These are phyloP conservation scores for Tolypocladium album DNA, from an alignment of 2,329 filamentous ascomycete species.

Conservation along the genomic window DNA sequence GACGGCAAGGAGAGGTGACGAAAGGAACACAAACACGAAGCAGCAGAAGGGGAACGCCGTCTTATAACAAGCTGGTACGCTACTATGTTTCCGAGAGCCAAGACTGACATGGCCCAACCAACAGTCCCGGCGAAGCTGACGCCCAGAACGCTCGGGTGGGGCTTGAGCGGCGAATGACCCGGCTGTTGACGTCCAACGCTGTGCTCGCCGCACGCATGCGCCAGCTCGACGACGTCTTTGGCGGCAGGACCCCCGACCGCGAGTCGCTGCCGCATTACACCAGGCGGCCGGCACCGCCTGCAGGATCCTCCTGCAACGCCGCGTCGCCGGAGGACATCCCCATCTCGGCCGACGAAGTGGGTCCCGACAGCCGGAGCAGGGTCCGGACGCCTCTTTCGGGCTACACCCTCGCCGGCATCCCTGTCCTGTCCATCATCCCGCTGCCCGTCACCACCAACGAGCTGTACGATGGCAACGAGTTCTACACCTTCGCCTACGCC, in stretches of 20 bases:
- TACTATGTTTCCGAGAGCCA: not conserved
- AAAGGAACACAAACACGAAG: not conserved
- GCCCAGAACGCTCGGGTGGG: conserved; percentile 23
- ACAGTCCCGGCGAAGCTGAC: conserved; percentile 22
- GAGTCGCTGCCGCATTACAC: conserved; percentile 8
- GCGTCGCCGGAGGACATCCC: conserved; percentile 2
- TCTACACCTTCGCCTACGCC: conserved; percentile 18
- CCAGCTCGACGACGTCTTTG: conserved; percentile 12
- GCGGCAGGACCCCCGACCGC: conserved; percentile 6
- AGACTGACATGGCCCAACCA: not conserved
- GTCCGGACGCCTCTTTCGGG: conserved; percentile 15
- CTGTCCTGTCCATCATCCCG: conserved; percentile 19
- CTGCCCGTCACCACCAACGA: conserved; percentile 19
- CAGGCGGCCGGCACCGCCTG: not conserved
- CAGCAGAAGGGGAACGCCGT: not conserved
- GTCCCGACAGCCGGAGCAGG: conserved; percentile 4
- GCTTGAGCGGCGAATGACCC: conserved; percentile 20
- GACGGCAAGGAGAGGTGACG: not conserved
- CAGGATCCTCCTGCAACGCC: not conserved
- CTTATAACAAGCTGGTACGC: too few relatives aligned
- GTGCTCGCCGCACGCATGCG: conserved; percentile 20
- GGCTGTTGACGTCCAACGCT: conserved; percentile 23
- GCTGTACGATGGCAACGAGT: conserved; percentile 19
- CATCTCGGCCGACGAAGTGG: conserved; percentile 4
- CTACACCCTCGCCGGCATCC: conserved; percentile 19